A percentile compares a stretch with the other conserved stretches of the same genome.
Conservation (phyloP, 2,329 filamentous ascomycete species). For the Fusarium albosuccineum region DNA sequence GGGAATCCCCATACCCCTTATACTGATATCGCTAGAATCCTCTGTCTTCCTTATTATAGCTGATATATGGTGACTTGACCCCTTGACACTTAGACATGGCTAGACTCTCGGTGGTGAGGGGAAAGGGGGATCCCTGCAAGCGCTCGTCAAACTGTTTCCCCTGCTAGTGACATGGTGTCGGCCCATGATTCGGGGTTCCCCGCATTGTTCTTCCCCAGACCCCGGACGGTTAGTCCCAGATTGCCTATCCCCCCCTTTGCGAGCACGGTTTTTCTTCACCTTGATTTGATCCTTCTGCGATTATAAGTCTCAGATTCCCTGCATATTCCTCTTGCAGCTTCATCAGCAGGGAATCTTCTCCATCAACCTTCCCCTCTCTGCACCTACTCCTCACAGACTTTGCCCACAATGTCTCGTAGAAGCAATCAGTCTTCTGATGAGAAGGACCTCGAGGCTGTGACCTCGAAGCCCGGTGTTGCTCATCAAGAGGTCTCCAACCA, state of each 20-base stretch:
- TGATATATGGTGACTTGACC: no score
- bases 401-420: slow-evolving; percentile 18
- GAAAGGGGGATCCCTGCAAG: not conserved
- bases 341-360: not conserved
- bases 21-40: no score
- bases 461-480: slow-evolving; percentile 23
- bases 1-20: no score
- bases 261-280: not conserved
- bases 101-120: not conserved
- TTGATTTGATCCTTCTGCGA: not conserved
- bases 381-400: not conserved
- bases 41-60: no score
- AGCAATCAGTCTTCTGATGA: slow-evolving; percentile 22
- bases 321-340: not conserved
- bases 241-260: not conserved
- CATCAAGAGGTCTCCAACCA: slow-evolving; percentile 2
- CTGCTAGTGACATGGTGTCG: slow-evolving; percentile 7
- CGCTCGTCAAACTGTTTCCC: not conserved
- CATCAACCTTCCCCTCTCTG: not conserved
- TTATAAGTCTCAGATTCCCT: slow-evolving; percentile 2
- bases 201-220: slow-evolving; percentile 8
- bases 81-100: not conserved
- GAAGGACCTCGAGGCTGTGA: slow-evolving; percentile 36
- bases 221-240: not conserved
- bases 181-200: slow-evolving; percentile 8